These are phyloP conservation scores for Brassica napus DNA, from an alignment of 345 rosid genomes.

Conservation along the genomic window DNA sequence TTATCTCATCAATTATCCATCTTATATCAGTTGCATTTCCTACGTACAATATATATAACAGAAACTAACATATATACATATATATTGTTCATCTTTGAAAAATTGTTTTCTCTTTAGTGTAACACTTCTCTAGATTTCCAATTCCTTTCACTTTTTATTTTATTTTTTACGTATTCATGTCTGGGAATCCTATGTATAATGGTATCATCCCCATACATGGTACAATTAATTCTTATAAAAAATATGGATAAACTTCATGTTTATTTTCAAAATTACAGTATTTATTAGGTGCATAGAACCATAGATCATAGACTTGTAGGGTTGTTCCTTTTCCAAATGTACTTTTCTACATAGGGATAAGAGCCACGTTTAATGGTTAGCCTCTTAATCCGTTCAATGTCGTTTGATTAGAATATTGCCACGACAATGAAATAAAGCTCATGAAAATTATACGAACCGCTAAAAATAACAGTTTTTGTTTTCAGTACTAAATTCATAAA, in stretches of 20 bases:
- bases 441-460: background rate
- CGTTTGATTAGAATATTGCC: background rate
- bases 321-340: slow-evolving; percentile 5
- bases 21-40: too few species aligned
- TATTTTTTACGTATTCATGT: background rate
- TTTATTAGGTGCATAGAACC: background rate
- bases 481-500: background rate
- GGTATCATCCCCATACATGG: background rate
- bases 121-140: background rate
- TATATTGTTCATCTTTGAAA: background rate
- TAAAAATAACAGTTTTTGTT: background rate
- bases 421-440: background rate
- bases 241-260: slow-evolving; percentile 19
- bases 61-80: background rate
- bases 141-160: background rate
- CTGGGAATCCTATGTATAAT: background rate
- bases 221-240: slow-evolving; percentile 1
- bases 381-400: background rate
- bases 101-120: background rate
- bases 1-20: background rate
- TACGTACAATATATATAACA: background rate
- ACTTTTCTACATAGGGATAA: background rate
- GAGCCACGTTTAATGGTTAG: slow-evolving; percentile 1
- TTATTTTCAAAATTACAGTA: background rate
- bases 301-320: background rate